phyloP scores from a whole-genome alignment of 163 green algal genomes.

The Chlamydomonas reinhardtii region DNA sequence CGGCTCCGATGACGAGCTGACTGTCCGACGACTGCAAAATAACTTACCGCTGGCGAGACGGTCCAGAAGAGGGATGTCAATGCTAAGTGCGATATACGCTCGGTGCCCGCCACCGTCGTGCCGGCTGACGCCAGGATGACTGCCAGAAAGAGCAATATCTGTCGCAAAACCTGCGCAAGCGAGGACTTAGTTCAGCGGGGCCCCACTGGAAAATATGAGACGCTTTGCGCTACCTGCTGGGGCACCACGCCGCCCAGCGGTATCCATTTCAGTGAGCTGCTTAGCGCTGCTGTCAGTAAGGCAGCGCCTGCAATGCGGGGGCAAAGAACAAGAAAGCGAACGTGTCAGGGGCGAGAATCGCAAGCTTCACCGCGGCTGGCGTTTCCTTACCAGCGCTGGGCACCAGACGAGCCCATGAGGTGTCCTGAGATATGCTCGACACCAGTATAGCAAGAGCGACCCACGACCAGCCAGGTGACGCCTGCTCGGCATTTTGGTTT shows the following conservation, averaged over 20 bases:
- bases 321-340: background rate
- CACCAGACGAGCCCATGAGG: background rate
- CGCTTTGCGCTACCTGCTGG: too few species aligned
- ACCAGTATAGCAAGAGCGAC: slow-evolving; percentile 2
- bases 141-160: background rate
- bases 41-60: background rate
- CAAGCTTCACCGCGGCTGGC: background rate
- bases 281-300: background rate
- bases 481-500: too few species aligned
- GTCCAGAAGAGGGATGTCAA: slow-evolving; percentile 5
- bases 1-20: too few species aligned
- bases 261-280: too few species aligned
- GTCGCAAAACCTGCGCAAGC: background rate
- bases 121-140: background rate
- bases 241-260: too few species aligned
- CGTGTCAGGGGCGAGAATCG: background rate
- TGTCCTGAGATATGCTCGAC: background rate
- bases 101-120: background rate
- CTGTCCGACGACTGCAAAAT: too few species aligned
- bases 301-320: background rate
- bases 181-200: too few species aligned
- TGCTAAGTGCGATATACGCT: background rate
- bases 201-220: too few species aligned
- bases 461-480: too few species aligned
- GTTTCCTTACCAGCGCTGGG: background rate